Evolutionary conservation across 2,329 filamentous ascomycete species (phyloP), one percentile per base, ranked within the genome.

Genomic region (Diaporthe vaccinii): DNA sequence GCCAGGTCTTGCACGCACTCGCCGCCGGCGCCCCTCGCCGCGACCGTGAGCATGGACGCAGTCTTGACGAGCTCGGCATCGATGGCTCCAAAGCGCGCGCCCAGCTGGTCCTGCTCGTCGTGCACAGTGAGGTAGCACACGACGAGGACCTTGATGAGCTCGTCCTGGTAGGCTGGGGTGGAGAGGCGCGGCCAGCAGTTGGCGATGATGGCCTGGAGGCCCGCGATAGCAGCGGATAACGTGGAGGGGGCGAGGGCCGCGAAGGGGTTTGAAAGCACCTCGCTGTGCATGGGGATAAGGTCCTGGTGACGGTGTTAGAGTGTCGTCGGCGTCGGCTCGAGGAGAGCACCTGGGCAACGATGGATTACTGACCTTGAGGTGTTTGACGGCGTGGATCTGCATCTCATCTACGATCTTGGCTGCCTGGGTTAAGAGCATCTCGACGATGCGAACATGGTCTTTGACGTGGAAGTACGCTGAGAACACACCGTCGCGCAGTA

Each of bases 181-280:
- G 80, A 83, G 7, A 97, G 85, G 6, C 95, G 87, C 15, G 94
- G 93, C 92, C 95, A 95, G 75, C 90, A 91, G 75, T 89, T 92
- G 17, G 88, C 78, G 15, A 97, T 84, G 20, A 93, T 84, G 0
- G 85, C 84, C 71, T 91, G 88, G 31, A 95, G 79, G 1, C 91
- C 87, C 25, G 85, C 81, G 3, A 88, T 82, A 0, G 91, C 88
- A 0, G 89, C 85, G 0, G 87, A 72, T 1, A 95, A 83, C 1
- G 92, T 84, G 0, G 86, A 84, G 1, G 89, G 85, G 76, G 90
- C 86, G 1, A 88, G 86, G 14, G 89, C 84, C 1, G 89, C 88
- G 80, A 97, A 94, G 0, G 94, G 92, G 79, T 95, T 91, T 3
- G 90, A 88, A 72, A 98, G 85, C 14, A 93, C 89, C 53, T 86